Base-by-base conservation (phyloP, 805 yeast genomes). In the Wickerhamomyces chambardii region DNA sequence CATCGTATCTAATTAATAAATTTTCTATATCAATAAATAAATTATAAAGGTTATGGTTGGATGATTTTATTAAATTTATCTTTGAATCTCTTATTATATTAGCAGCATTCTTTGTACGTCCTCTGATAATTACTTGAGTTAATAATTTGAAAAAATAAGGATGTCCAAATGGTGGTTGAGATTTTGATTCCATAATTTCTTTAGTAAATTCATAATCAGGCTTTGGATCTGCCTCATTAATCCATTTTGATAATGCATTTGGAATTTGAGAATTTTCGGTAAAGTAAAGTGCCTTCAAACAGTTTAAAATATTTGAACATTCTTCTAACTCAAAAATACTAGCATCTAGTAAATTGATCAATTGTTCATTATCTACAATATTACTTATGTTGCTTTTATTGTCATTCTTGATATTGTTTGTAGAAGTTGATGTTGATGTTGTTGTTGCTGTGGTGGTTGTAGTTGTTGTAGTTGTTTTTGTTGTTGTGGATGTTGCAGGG, bases 161-260 rank as follows among this genome's bases (percentile, higher is more conserved):
- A 44, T 67, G 76, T 36, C 50, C 47, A 50, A 64, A 72, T 8
- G 76, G 78, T 31, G 51, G 58, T 2, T 64, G 70, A 16, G 55
- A 58, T 24, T 51, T n/a, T n/a, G n/a, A n/a, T n/a, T n/a, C 49
- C 46, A 68, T 55, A 9, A 70, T 69, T 30, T 55, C 62, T 35
- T 73, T 69, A 4, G 71, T 61, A 24, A 70, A 54, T 19, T 66
- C 72, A 15, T 63, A 62, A 38, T 68, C 74, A 1, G 89, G 89
- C 44, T 73, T 72, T 5, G 79, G 76, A 50, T 81, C 84, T 22
- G 79, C 76, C 37, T 74, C 65, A 48, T 83, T 83, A 18, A 79
- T 63, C 92, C 92, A 83, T 32, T 64, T 67, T 49, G 32, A 62
- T 61, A 22, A 77, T 67, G 42, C 63, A 61, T 33, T 53, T 59